Evolutionary conservation across 176 grass and related monocot species (phyloP).

Genomic region (Chloris gayana): DNA sequence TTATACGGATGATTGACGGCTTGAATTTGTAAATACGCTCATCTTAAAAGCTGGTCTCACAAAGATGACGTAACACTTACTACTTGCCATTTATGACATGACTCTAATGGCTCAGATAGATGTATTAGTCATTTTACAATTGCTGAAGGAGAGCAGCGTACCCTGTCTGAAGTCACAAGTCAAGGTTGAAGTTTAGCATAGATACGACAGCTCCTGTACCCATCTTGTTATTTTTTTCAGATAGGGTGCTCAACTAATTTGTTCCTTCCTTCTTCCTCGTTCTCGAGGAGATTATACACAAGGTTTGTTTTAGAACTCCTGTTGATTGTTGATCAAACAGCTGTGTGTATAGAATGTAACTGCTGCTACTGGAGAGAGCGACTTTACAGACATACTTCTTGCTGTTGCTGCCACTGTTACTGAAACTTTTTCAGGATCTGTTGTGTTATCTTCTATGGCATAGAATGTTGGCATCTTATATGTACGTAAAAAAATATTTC

Average conservation of each 20-base stretch:
- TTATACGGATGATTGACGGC: conserved; percentile 60
- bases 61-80: conserved; percentile 17
- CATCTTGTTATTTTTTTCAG: conserved; percentile 28
- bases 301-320: background rate
- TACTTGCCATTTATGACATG: conserved; percentile 26
- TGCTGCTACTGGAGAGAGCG: conserved; percentile 1
- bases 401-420: background rate
- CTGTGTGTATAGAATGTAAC: conserved; percentile 20
- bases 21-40: conserved; percentile 6
- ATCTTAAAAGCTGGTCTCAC: conserved; percentile 6
- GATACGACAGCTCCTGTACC: conserved; percentile 12
- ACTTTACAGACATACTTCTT: background rate
- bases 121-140: background rate
- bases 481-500: background rate
- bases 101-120: conserved; percentile 19
- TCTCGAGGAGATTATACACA: conserved; percentile 7
- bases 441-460: background rate
- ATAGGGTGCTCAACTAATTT: background rate
- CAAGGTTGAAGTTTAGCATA: conserved; percentile 20
- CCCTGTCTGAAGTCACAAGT: conserved; percentile 25
- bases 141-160: background rate
- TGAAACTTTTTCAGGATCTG: background rate
- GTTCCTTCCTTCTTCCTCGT: background rate
- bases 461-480: background rate
- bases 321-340: background rate